Percentiles rank a stretch among this genome's conserved stretches.
Evolutionary conservation across 2,329 filamentous ascomycete genomes (phyloP).

Genomic region (Ustulina deusta): DNA sequence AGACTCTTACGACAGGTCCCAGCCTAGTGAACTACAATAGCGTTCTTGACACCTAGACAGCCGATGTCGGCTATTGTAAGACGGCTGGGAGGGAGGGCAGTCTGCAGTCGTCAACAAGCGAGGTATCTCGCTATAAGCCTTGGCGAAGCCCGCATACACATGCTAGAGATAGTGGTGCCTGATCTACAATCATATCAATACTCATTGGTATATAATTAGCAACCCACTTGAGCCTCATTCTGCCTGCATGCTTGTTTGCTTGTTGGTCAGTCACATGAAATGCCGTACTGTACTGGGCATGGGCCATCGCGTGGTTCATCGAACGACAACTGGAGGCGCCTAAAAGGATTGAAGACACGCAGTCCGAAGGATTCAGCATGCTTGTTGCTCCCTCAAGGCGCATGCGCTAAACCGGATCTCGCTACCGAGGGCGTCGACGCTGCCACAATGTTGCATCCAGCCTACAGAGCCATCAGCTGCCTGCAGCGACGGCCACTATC

Average conservation of each 20-base stretch:
- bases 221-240: conserved; percentile 18
- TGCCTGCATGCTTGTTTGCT: background rate
- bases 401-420: conserved; percentile 39
- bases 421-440: conserved; percentile 36
- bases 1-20: background rate
- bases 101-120: background rate
- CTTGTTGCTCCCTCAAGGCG: conserved; percentile 20
- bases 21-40: conserved; percentile 13
- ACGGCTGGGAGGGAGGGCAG: background rate
- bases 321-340: background rate
- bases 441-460: conserved; percentile 13
- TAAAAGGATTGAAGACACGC: background rate
- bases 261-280: background rate
- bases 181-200: background rate
- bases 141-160: conserved; percentile 9
- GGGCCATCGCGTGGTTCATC: background rate
- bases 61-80: conserved; percentile 4
- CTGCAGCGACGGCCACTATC: background rate
- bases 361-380: conserved; percentile 33
- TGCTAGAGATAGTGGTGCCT: background rate
- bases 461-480: conserved; percentile 19
- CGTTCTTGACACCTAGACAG: background rate
- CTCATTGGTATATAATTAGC: conserved; percentile 2
- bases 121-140: background rate
- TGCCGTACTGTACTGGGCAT: background rate